Conservation (phyloP, 2,329 filamentous ascomycete species). For the Hypoxylon sp. region DNA sequence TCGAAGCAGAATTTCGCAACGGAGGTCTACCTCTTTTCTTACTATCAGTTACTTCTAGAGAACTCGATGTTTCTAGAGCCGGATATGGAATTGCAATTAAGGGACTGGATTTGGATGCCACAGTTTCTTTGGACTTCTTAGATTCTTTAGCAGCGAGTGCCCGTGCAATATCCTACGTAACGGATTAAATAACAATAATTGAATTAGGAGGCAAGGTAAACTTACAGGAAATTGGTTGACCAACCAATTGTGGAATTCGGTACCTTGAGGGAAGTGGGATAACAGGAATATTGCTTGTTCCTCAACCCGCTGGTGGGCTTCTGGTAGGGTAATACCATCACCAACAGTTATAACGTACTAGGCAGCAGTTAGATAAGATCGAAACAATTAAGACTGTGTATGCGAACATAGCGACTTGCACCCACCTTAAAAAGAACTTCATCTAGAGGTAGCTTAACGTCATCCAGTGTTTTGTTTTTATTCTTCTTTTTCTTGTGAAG, state of each 20-base stretch:
- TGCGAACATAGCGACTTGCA: not conserved
- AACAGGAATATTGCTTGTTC: slow-evolving; percentile 62
- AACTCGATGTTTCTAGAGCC: slow-evolving; percentile 36
- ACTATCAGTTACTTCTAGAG: slow-evolving; percentile 29
- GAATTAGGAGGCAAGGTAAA: not conserved
- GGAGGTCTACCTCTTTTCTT: slow-evolving; percentile 33
- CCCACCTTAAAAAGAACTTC: slow-evolving; percentile 50
- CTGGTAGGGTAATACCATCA: slow-evolving; percentile 60
- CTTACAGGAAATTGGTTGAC: slow-evolving; percentile 52
- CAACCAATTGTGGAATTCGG: slow-evolving; percentile 61
- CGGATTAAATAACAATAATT: slow-evolving; percentile 8
- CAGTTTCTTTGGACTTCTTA: slow-evolving; percentile 9
- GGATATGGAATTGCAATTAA: slow-evolving; percentile 35
- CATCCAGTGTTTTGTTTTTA: slow-evolving; percentile 38
- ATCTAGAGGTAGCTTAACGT: slow-evolving; percentile 44
- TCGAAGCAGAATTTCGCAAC: slow-evolving; percentile 25
- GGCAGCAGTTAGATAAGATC: slow-evolving; percentile 1
- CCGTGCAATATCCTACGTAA: slow-evolving; percentile 28
- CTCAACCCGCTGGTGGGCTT: slow-evolving; percentile 57
- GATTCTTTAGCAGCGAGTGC: slow-evolving; percentile 32
- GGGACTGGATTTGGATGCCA: slow-evolving; percentile 2
- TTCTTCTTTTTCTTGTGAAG: slow-evolving; percentile 48
- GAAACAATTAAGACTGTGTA: not conserved
- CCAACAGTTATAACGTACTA: slow-evolving; percentile 62
- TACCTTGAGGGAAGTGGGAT: slow-evolving; percentile 60